Base-by-base conservation (phyloP, 2,329 filamentous ascomycete species). In the Pyrenophora graminea region DNA sequence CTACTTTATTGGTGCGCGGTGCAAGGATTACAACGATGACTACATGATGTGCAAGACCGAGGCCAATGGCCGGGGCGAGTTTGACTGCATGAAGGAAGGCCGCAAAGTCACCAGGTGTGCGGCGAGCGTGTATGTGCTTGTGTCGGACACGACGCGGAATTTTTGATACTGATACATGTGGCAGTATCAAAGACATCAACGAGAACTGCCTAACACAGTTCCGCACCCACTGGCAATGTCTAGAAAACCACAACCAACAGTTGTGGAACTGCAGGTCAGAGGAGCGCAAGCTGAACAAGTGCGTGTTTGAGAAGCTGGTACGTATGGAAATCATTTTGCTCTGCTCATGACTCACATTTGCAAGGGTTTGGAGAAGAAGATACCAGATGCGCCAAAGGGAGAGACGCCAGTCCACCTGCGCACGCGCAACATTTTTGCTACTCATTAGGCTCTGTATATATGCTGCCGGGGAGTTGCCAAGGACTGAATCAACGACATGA, bases 41-140 rank as follows among this genome's bases (percentile, higher is more conserved):
- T 99, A 89, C 80, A 99, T 99, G 93, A 90, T 96, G 81, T 99
- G 94, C 88, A 99, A 99, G 87, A 90, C 85, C 64, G 91, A 97
- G 79, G 87, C 91, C 68, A 88, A 90, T 58, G 94, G 94, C 68
- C 86, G 85, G 76, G 94, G 91, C 74, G 94, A 99, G 81, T 77
- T 95, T 59, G 90, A 96, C 64, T 99, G 94, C 79, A 79, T 99
- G 83, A 93, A 90, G 82, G 94, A 99, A 80, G 94, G 94, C 50
- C 85, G 94, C 75, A 90, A 94, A 77, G 94, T 99, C 56, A 99
- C 94, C 66, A 85, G 94, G 79, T 99, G 94, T 81, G 94, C 94
- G 53, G 87, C 89, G 66, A 96, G 91, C 77, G 94, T 99, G 90
- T 96, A 88, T 40, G 66, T 33, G 54, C 36, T 51, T 34, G 37